Conservation (phyloP, 164 flowering plant species). For the Nymphaea colorata region DNA sequence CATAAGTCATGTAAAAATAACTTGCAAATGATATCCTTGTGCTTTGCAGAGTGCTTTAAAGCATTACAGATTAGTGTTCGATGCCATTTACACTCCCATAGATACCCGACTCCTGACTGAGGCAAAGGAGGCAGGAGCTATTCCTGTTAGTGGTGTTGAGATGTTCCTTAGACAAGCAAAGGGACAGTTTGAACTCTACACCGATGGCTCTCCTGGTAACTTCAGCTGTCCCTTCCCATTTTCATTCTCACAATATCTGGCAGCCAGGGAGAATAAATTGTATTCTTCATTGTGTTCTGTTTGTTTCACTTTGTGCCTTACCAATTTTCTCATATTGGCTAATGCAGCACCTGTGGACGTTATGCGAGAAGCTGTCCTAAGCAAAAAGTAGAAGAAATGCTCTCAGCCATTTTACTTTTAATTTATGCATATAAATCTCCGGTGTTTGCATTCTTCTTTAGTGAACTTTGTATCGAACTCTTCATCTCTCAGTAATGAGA, state of each 20-base stretch:
- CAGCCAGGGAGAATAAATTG: too few relatives aligned
- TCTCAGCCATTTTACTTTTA: neutral
- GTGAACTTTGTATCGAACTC: neutral
- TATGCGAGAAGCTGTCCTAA: neutral
- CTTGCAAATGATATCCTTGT: neutral
- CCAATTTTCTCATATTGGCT: neutral
- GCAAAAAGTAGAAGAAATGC: neutral
- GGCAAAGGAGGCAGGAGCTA: slow-evolving; percentile 74
- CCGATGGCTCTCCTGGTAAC: slow-evolving; percentile 27
- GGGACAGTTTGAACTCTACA: slow-evolving; percentile 72
- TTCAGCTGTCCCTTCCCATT: neutral
- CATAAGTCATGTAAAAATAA: neutral
- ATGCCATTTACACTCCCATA: slow-evolving; percentile 91
- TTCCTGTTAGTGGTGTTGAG: slow-evolving; percentile 57
- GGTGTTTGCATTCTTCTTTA: neutral
- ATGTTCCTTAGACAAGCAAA: slow-evolving; percentile 94
- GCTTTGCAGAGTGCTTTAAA: slow-evolving; percentile 50
- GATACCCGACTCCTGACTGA: slow-evolving; percentile 75
- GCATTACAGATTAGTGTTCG: slow-evolving; percentile 66
- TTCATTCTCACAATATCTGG: neutral
- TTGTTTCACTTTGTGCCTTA: neutral
- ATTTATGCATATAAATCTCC: neutral
- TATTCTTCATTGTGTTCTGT: neutral
- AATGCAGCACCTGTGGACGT: neutral
- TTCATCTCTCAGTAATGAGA: neutral